Base-by-base conservation (phyloP, 2,329 filamentous ascomycete species). In the Alternaria burnsii region DNA sequence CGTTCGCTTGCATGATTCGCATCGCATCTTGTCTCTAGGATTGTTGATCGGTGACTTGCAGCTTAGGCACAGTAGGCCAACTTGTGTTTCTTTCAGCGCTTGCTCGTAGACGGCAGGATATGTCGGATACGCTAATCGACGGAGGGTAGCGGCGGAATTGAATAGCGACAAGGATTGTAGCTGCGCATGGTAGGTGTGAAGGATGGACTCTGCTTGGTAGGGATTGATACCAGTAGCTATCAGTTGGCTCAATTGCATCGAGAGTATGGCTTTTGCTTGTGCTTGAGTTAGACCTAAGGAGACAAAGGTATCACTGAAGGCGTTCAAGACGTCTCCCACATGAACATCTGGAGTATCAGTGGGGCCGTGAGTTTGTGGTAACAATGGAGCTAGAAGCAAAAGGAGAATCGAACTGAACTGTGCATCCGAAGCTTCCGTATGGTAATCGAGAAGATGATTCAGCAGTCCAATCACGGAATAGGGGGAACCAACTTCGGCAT, bases 101-200 rank as follows among this genome's bases (percentile, higher is more conserved):
- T 87, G 84, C 58, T 88, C 85, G 68, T 87, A 87, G 18, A 87
- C 84, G 9, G 82, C 78, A 9, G 85, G 84, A 61, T 87, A 87
- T 3, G 78, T 77, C 4, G 86, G 83, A 54, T 87, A 86, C 51
- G 83, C 81, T 38, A 86, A 76, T 43, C 83, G 81, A 26, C 87
- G 85, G n/a, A 89, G 76, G 34, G 84, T 80, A 10, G 86, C 85
- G 5, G 87, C 86, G 69, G 76, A 82, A 72, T 79, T 84, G 76
- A 76, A 86, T 50, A 82, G 81, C 52, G 70, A 80, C 12, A 82
- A 76, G 24, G 74, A 75, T 18, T 81, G 72, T 22, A 89, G 79
- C 57, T 86, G 84, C 51, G 83, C 82, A 72, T 89, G 85, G 71
- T 89, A 89, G 4, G 82, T 79, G 41, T 82, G 80, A 42, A 88